Evolutionary conservation across 2,329 filamentous ascomycete species (phyloP).

Genomic region (Colletotrichum tamarilloi): DNA sequence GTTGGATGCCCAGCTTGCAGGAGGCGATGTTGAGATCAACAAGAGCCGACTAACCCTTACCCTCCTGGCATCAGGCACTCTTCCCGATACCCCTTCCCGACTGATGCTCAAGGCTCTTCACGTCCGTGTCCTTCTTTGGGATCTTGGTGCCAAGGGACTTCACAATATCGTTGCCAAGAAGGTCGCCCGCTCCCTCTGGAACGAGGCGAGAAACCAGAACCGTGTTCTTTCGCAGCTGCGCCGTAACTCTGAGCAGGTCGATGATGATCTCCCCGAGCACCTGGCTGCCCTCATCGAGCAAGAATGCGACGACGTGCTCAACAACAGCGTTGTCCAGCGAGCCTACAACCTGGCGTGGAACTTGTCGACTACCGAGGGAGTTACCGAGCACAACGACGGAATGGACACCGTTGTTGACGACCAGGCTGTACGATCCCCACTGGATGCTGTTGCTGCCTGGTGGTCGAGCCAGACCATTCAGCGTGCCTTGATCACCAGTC

Average conservation of each 20-base stretch:
- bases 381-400: constrained; percentile 72
- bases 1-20: constrained; percentile 90
- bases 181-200: constrained; percentile 83
- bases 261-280: constrained; percentile 80
- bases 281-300: constrained; percentile 80
- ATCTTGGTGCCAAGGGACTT: constrained; percentile 73
- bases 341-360: constrained; percentile 94
- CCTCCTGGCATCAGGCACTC: constrained; percentile 85
- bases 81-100: constrained; percentile 83
- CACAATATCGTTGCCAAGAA: constrained; percentile 78
- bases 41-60: constrained; percentile 88
- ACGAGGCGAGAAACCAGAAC: constrained; percentile 77
- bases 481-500: constrained; percentile 71
- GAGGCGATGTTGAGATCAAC: constrained; percentile 90
- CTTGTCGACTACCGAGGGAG: constrained; percentile 75
- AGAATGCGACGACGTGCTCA: constrained; percentile 85
- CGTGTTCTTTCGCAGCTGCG: constrained; percentile 57
- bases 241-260: constrained; percentile 57
- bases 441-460: constrained; percentile 93
- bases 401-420: constrained; percentile 90
- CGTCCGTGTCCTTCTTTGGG: constrained; percentile 89
- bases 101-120: constrained; percentile 95
- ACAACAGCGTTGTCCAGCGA: constrained; percentile 81
- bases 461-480: constrained; percentile 81
- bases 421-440: constrained; percentile 82